These are phyloP conservation scores for Apiotrichum gracile DNA, from an alignment of 1,284 basidiomycete genomes.

Conservation along the genomic window DNA sequence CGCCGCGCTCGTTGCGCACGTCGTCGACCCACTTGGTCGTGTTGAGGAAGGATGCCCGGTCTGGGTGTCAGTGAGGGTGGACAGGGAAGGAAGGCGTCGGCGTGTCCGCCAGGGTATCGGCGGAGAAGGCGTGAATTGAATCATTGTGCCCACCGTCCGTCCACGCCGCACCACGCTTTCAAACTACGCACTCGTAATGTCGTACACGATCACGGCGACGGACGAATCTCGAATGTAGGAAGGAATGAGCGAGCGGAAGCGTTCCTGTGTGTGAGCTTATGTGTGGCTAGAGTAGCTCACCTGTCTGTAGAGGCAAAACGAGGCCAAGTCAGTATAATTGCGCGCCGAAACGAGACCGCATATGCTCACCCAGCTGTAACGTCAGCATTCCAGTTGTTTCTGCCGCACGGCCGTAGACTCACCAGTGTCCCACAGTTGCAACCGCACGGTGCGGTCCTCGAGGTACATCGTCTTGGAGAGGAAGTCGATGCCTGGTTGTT, in stretches of 20 bases:
- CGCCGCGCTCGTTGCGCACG: conserved; percentile 92
- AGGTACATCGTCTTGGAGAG: conserved; percentile 99
- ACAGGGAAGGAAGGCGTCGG: background rate
- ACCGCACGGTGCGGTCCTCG: conserved; percentile 92
- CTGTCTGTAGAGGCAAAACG: conserved; percentile 22
- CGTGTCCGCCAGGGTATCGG: no score
- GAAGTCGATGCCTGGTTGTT: conserved; percentile 75
- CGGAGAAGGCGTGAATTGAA: no score
- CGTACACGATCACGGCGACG: conserved; percentile 96
- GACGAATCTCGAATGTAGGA: conserved; percentile 99
- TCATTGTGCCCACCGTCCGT: no score
- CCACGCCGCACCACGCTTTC: no score
- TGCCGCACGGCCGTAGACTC: no score
- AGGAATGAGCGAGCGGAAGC: conserved; percentile 95
- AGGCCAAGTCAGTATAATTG: conserved; percentile 2
- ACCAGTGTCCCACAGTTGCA: conserved; percentile 99
- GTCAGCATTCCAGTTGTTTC: no score
- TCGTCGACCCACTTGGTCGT: conserved; percentile 99
- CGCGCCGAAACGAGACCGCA: background rate
- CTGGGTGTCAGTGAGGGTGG: conserved; percentile 49
- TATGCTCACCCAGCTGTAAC: conserved; percentile 31
- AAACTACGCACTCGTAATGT: conserved; percentile 96
- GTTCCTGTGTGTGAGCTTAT: conserved; percentile 58
- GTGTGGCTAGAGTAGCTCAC: conserved; percentile 10
- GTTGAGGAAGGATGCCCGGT: conserved; percentile 92